These are phyloP conservation scores for Annulohypoxylon stygium DNA, from an alignment of 495 filamentous ascomycete species.

Conservation along the genomic window DNA sequence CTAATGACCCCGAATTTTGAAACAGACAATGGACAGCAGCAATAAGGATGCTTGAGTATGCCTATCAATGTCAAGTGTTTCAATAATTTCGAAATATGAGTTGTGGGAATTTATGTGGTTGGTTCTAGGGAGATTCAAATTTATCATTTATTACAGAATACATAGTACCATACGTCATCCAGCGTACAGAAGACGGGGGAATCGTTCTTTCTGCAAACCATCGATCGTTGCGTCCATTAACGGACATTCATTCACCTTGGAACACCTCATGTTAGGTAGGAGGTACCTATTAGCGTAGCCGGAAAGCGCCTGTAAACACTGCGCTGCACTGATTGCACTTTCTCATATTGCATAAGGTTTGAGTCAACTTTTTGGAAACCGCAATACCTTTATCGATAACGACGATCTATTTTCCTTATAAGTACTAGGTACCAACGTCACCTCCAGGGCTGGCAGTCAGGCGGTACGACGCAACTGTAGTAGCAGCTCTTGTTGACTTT, in stretches of 20 bases:
- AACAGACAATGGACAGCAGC: not conserved
- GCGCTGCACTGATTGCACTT: not conserved
- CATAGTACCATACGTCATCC: not conserved
- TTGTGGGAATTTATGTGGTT: not conserved
- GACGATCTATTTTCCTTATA: not conserved
- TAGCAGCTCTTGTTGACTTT: conserved; percentile 39
- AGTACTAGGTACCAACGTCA: conserved; percentile 34
- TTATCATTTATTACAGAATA: not conserved
- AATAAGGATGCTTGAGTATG: not conserved
- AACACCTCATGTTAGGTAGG: conserved; percentile 6
- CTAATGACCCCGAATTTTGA: not conserved
- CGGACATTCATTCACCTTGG: not conserved
- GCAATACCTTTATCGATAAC: conserved; percentile 38
- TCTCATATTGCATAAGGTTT: not conserved
- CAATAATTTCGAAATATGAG: not conserved
- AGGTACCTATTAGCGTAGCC: not conserved
- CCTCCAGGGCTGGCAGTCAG: conserved; percentile 20
- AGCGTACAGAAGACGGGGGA: not conserved
- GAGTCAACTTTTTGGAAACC: too few relatives aligned
- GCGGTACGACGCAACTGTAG: conserved; percentile 25
- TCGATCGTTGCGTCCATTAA: not conserved
- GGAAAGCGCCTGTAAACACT: too few relatives aligned
- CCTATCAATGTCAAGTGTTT: not conserved
- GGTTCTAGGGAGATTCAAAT: not conserved
- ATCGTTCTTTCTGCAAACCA: conserved; percentile 9